phyloP scores from a whole-genome alignment of 106 monocot species.

The Dendrobium chrysotoxum region DNA sequence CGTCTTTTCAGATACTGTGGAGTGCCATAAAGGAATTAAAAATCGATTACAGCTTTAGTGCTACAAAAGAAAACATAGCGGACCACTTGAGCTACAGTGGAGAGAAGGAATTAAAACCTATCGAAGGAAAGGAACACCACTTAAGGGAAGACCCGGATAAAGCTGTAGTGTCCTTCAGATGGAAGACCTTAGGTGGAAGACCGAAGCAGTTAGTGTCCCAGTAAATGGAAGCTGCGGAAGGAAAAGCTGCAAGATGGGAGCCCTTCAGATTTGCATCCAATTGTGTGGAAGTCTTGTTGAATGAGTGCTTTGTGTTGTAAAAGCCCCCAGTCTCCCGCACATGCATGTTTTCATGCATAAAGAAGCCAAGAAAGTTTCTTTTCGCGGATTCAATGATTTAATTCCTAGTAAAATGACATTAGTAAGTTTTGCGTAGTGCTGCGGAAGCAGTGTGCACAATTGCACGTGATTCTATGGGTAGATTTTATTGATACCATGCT shows the following conservation, averaged over 20 bases:
- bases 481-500: background rate
- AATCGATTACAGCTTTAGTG: too few relatives aligned
- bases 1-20: background rate
- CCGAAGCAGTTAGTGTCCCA: background rate
- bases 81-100: background rate
- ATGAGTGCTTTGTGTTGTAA: background rate
- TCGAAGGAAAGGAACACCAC: background rate
- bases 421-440: background rate
- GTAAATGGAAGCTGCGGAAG: background rate
- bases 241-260: background rate
- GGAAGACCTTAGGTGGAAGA: background rate
- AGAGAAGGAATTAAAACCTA: background rate
- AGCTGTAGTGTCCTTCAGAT: background rate
- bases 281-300: background rate
- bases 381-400: background rate
- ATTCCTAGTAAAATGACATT: background rate
- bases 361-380: background rate
- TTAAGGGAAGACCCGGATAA: background rate
- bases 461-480: background rate
- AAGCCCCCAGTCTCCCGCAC: background rate
- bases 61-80: background rate
- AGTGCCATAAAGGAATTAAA: background rate
- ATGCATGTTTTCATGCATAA: background rate
- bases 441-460: background rate
- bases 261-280: background rate